Percentiles rank a stretch among this genome's conserved stretches.
Conservation (phyloP, 495 filamentous ascomycete genomes). For the Pyrenopolyporus hunteri region DNA sequence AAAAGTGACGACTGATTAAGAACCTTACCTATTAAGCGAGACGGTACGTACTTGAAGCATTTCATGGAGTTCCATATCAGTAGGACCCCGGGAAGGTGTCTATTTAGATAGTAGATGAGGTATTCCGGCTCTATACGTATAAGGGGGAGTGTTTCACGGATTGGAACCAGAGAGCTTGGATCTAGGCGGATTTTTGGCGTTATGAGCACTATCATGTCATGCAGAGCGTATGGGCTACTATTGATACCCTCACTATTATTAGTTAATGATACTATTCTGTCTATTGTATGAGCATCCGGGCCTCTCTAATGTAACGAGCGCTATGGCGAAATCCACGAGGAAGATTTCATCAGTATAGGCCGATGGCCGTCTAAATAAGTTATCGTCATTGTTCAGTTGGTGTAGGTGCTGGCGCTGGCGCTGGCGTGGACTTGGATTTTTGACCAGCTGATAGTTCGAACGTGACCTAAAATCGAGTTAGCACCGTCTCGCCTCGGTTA, state of each 20-base stretch:
- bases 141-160: slow-evolving; percentile 3
- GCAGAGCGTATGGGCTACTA: slow-evolving; percentile 8
- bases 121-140: not conserved
- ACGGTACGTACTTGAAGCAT: slow-evolving; percentile 1
- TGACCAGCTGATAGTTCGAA: slow-evolving; percentile 41
- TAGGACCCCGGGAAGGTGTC: slow-evolving; percentile 24
- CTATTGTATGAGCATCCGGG: too few species aligned
- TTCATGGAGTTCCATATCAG: slow-evolving; percentile 8
- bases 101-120: not conserved
- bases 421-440: slow-evolving; percentile 10
- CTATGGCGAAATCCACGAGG: too few species aligned
- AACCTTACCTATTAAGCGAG: not conserved
- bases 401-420: slow-evolving; percentile 1
- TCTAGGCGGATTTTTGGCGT: not conserved
- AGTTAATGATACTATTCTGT: slow-evolving; percentile 5
- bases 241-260: slow-evolving; percentile 34
- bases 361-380: not conserved
- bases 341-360: not conserved
- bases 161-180: not conserved
- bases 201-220: slow-evolving; percentile 1
- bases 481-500: slow-evolving; percentile 6
- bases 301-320: too few species aligned
- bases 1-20: slow-evolving; percentile 14
- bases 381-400: slow-evolving; percentile 11
- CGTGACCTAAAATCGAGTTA: slow-evolving; percentile 40